Base-by-base conservation (phyloP, 2,329 filamentous ascomycete species). In the Xylaria sp. region DNA sequence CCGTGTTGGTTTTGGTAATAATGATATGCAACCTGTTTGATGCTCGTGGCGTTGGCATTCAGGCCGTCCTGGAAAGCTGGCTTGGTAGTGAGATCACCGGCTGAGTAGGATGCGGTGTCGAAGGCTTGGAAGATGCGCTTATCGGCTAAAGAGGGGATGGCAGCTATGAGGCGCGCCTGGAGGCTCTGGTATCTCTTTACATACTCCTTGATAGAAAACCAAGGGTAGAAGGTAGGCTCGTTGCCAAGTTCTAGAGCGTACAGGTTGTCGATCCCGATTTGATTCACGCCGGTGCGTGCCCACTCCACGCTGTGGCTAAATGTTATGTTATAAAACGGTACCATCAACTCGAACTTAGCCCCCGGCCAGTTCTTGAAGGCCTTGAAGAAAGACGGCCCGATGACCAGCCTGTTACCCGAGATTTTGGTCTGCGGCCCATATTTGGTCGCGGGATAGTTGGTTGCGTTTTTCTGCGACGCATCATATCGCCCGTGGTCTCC, bases 21-120 rank as follows among this genome's bases (percentile, higher is more conserved):
- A 65, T 70, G 70, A 65, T 68, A 72, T 15, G 52, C 65, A 12
- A 70, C 65, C 61, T 70, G 70, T 52, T 69, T 66, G 58, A 72
- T 72, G 51, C 68, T 72, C 25, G 63, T n/a, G 18, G 68, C 63
- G 34, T 65, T 58, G 18, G 56, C 50, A 39, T 69, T 52, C 12
- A 72, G 54, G 18, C 70, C 70, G 20, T 41, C 41, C 20, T 70
- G 46, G 46, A 72, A 72, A 37, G 68, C 59, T 23, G 54, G 54
- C 34, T 64, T 54, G 10, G 70, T 58, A 6, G 59, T 57, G 23
- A 72, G 65, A 12, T 64, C 39, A 10, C 48, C 50, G 8, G 62
- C 58, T 15, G 46, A 9, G 20, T 66, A 66, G 15, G 68, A 50
- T 32, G 68, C 63, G 10, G 70, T 66, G 60, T 72, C 70, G n/a